These are phyloP conservation scores for Lactifluus hygrophoroides DNA, from an alignment of 768 basidiomycete genomes.

Conservation along the genomic window DNA sequence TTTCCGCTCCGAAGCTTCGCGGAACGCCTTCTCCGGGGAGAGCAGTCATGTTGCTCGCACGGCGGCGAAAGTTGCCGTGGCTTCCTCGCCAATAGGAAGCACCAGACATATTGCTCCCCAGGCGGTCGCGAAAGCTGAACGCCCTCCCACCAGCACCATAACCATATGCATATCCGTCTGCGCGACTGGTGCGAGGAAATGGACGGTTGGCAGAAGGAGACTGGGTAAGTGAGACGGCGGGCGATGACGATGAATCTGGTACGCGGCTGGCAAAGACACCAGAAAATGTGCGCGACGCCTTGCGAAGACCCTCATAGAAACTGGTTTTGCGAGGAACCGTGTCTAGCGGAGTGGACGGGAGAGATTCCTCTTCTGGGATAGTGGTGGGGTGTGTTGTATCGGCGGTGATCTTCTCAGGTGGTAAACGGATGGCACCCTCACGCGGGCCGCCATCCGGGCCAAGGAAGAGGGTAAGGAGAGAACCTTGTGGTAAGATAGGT, in stretches of 20 bases:
- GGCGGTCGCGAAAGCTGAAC: conserved; percentile 21
- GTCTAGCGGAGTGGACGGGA: conserved; percentile 38
- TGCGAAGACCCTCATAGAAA: conserved; percentile 24
- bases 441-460: conserved; percentile 86
- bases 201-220: conserved; percentile 37
- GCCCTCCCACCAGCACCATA: conserved; percentile 42
- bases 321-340: conserved; percentile 4
- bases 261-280: conserved; percentile 49
- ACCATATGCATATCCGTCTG: conserved; percentile 74
- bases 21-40: conserved; percentile 30
- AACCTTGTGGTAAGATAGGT: conserved; percentile 40
- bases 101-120: conserved; percentile 18
- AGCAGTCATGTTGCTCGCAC: conserved; percentile 35
- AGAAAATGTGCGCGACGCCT: conserved; percentile 41
- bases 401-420: conserved; percentile 55
- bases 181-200: conserved; percentile 45
- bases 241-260: conserved; percentile 31
- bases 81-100: conserved; percentile 43
- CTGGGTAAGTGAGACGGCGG: conserved; percentile 31
- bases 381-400: conserved; percentile 33
- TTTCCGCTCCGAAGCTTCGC: conserved; percentile 34
- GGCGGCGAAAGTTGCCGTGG: conserved; percentile 40
- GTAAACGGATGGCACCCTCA: conserved; percentile 75
- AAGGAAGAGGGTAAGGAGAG: conserved; percentile 80
- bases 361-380: conserved; percentile 59